Conservation (phyloP, 1,284 basidiomycete genomes). For the Nidula niveotomentosa region DNA sequence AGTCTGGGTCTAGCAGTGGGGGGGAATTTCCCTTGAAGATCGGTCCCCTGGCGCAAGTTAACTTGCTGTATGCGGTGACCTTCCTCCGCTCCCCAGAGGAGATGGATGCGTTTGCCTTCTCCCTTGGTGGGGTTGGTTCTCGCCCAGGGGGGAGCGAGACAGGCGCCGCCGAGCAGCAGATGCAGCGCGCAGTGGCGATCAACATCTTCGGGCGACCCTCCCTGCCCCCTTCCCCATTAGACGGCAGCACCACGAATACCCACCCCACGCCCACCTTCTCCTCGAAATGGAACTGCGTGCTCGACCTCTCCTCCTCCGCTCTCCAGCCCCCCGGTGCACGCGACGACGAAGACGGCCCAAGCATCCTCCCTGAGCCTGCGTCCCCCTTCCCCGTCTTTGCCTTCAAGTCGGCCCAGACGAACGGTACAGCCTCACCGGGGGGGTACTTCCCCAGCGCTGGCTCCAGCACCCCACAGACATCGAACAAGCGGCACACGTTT, state of each 20-base stretch:
- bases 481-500: not conserved
- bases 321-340: slow-evolving; percentile 19
- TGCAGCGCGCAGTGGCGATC: slow-evolving; percentile 78
- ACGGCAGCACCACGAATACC: slow-evolving; percentile 10
- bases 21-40: slow-evolving; percentile 70
- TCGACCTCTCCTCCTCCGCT: slow-evolving; percentile 66
- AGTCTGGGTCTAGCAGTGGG: no score
- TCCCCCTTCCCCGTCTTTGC: slow-evolving; percentile 62
- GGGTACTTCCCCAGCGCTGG: no score
- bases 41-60: slow-evolving; percentile 75
- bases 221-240: slow-evolving; percentile 15
- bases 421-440: not conserved
- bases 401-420: slow-evolving; percentile 2
- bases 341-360: slow-evolving; percentile 32
- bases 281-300: slow-evolving; percentile 85
- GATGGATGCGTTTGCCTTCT: slow-evolving; percentile 42
- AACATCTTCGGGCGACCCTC: slow-evolving; percentile 75
- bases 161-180: slow-evolving; percentile 31
- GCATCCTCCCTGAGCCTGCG: slow-evolving; percentile 67
- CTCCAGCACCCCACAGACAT: slow-evolving; percentile 13
- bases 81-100: slow-evolving; percentile 70
- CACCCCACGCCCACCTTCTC: slow-evolving; percentile 76
- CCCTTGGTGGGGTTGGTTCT: no score
- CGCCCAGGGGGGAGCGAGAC: slow-evolving; percentile 5
- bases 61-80: slow-evolving; percentile 82